Base-by-base conservation (phyloP, 495 filamentous ascomycete species). In the Penicillium pulvis region DNA sequence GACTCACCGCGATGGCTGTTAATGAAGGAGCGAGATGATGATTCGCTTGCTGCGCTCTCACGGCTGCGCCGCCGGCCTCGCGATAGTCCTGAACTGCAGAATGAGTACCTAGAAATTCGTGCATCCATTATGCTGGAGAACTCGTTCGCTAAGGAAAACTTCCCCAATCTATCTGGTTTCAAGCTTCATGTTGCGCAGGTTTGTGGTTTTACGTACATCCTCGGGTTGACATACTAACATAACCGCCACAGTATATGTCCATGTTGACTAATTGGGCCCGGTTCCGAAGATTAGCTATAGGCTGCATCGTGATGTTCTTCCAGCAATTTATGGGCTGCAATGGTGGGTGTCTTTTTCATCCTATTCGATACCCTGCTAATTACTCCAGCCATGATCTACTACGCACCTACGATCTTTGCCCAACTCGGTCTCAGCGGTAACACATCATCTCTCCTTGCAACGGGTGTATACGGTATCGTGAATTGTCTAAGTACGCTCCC, bases 21-120 rank as follows among this genome's bases (percentile, higher is more conserved):
- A 19, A 87, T 92, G 71, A 87, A 90, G 61, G 76, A 81, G 42
- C 87, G 89, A 26, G 87, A 91, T 65, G 81, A 80, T 1, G 89
- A 93, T 57, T 88, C 88, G 0, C 82, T 85, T 30, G 73, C 70
- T n/a, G 84, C 90, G 0, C 79, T 94, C 11, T 83, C 89, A 1
- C 79, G 56, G 47, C 83, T 96, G 7, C 87, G 91, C 12, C 80
- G 79, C 11, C 70, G 62, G 62, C 56, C 72, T 17, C 46, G 24
- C 23, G 64, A 70, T 67, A 81, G 87, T 62, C 85, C 89, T 53
- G 75, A 86, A 0, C 82, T 94, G 46, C 80, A 88, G 64, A 81
- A 90, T 26, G 91, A 93, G 63, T 92, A 87, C 69, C 79, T 90
- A 30, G 91, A 94, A 67, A 92, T 96, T 71, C 87, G 88, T 68